A percentile compares a stretch with the other conserved stretches of the same genome.
Conservation (phyloP, 2,329 filamentous ascomycete species). For the Zymoseptoria brevis region DNA sequence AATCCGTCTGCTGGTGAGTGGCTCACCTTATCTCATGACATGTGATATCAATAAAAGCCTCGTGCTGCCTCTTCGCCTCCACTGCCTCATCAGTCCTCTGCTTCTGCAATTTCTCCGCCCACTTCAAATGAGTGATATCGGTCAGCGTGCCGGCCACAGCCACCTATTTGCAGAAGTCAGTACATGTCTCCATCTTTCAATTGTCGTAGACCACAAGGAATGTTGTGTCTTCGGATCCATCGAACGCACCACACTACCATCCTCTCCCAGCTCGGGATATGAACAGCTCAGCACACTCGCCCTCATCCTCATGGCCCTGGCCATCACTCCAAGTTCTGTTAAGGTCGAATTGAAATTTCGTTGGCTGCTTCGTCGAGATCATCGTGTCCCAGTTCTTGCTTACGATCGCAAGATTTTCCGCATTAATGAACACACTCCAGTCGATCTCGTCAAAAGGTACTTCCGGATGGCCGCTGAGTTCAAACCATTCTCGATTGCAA, state of each 20-base stretch:
- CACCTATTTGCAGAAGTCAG: neutral
- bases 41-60: slow-evolving; percentile 36
- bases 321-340: slow-evolving; percentile 22
- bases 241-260: slow-evolving; percentile 26
- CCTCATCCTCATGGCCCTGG: slow-evolving; percentile 10
- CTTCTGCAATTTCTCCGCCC: slow-evolving; percentile 35
- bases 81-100: slow-evolving; percentile 32
- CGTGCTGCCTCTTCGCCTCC: slow-evolving; percentile 36
- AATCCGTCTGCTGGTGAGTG: too few species aligned
- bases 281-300: slow-evolving; percentile 13
- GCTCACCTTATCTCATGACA: slow-evolving; percentile 26
- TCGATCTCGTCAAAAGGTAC: slow-evolving; percentile 35
- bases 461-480: slow-evolving; percentile 39
- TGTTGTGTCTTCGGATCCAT: too few species aligned
- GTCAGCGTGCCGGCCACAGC: slow-evolving; percentile 38
- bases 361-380: slow-evolving; percentile 19
- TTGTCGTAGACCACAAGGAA: too few species aligned
- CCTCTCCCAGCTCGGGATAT: slow-evolving; percentile 20
- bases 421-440: slow-evolving; percentile 30
- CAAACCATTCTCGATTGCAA: slow-evolving; percentile 41
- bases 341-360: slow-evolving; percentile 37
- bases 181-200: too few species aligned
- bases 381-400: slow-evolving; percentile 4
- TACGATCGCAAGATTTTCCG: slow-evolving; percentile 5
- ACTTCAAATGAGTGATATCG: slow-evolving; percentile 38